Conservation (phyloP, 208 protist species). For the Trypanosoma congolense region DNA sequence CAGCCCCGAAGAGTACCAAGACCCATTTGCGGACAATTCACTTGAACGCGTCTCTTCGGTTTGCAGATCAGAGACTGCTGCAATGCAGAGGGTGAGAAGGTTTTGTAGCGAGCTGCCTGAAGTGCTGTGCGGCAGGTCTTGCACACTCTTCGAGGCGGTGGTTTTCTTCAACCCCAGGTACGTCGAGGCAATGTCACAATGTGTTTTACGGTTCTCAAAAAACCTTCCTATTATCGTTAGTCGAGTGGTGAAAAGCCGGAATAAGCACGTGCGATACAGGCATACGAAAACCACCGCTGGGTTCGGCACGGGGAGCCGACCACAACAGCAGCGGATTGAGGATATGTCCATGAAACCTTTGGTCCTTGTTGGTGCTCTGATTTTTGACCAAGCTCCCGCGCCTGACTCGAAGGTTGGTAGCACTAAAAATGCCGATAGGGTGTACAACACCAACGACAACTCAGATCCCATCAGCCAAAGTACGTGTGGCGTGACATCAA, state of each 20-base stretch:
- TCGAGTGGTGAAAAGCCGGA: conserved; percentile 67
- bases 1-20: neutral
- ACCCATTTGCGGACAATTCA: conserved; percentile 40
- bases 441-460: neutral
- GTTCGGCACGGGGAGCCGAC: conserved; percentile 50
- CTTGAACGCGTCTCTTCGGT: conserved; percentile 77
- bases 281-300: conserved; percentile 36
- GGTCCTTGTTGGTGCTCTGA: conserved; percentile 71
- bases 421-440: too few relatives aligned
- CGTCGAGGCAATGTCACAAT: conserved; percentile 60
- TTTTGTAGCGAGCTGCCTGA: conserved; percentile 69
- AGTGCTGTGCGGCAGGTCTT: conserved; percentile 56
- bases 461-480: conserved; percentile 19
- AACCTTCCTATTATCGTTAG: conserved; percentile 77
- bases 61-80: conserved; percentile 54
- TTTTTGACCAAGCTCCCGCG: conserved; percentile 40
- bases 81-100: conserved; percentile 53
- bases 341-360: conserved; percentile 87
- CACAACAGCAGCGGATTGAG: conserved; percentile 65
- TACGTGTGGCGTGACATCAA: conserved; percentile 52
- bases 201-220: conserved; percentile 72
- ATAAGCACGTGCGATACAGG: conserved; percentile 36
- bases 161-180: conserved; percentile 75
- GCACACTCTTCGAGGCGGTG: conserved; percentile 76
- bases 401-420: neutral